Conservation (phyloP, 2,329 filamentous ascomycete genomes). For the Juglanconis oblonga region DNA sequence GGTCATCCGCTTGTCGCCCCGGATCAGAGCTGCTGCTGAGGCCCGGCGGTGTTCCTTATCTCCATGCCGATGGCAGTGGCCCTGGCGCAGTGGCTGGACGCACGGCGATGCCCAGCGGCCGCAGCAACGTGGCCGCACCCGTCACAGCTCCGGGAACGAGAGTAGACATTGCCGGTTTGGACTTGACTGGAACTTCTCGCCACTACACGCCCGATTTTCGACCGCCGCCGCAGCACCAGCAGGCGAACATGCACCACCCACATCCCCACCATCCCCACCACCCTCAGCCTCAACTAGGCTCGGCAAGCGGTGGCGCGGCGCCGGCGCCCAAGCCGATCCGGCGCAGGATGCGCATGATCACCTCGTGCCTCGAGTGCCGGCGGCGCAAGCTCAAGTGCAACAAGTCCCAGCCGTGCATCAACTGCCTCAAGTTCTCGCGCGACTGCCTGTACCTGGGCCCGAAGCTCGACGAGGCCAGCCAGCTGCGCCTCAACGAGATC, state of each 20-base stretch:
- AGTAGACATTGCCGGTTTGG: neutral
- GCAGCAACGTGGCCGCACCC: neutral
- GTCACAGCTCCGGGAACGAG: neutral
- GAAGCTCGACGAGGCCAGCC: constrained; percentile 65
- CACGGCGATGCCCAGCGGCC: neutral
- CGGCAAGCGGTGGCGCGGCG: neutral
- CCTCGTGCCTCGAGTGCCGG: constrained; percentile 68
- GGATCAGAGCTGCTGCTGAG: neutral
- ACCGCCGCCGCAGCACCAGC: constrained; percentile 1
- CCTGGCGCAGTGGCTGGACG: neutral
- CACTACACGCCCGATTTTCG: constrained; percentile 1
- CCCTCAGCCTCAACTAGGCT: neutral
- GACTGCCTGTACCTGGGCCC: constrained; percentile 64
- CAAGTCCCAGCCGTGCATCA: constrained; percentile 68
- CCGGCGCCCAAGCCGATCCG: constrained; percentile 43
- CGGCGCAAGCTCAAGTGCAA: constrained; percentile 77
- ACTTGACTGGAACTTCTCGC: neutral
- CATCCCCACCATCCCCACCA: constrained; percentile 4
- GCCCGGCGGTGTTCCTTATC: neutral
- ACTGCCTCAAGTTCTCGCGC: constrained; percentile 55
- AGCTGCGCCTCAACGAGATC: constrained; percentile 69
- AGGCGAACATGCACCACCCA: neutral
- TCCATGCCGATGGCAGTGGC: neutral
- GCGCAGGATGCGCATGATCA: constrained; percentile 63
- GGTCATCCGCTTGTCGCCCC: neutral